Conservation (phyloP, 208 protist species). For the Trypanosoma scelopori region DNA sequence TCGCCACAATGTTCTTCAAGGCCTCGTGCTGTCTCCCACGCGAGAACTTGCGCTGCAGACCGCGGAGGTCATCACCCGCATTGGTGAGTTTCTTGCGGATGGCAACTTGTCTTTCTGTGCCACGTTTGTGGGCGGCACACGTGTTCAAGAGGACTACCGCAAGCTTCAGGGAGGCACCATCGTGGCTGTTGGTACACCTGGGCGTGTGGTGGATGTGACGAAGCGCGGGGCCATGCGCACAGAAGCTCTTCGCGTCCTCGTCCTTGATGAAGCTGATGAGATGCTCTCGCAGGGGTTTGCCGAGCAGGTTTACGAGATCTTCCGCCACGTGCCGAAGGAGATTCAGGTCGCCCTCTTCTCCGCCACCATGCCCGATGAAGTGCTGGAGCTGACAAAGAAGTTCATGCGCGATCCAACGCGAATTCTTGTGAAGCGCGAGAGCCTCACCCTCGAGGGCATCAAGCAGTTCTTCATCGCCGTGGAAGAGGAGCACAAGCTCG, state of each 20-base stretch:
- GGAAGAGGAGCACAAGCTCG: constrained; percentile 97
- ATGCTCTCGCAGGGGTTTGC: constrained; percentile 98
- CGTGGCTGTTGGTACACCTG: constrained; percentile 97
- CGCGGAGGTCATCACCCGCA: constrained; percentile 93
- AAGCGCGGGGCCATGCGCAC: constrained; percentile 86
- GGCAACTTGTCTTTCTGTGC: constrained; percentile 68
- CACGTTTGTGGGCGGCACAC: constrained; percentile 94
- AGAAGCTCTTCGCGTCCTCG: constrained; percentile 93
- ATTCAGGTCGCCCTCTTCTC: constrained; percentile 98
- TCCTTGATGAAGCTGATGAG: constrained; percentile 99
- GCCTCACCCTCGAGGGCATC: constrained; percentile 99
- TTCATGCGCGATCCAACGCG: constrained; percentile 99
- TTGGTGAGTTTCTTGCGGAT: constrained; percentile 96
- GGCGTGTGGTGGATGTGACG: constrained; percentile 98
- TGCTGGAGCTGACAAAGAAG: constrained; percentile 98
- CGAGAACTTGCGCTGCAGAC: constrained; percentile 97
- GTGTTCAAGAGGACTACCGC: constrained; percentile 95
- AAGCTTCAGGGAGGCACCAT: constrained; percentile 92
- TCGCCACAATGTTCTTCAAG: constrained; percentile 86
- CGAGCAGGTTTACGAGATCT: constrained; percentile 99
- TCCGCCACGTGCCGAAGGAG: constrained; percentile 94
- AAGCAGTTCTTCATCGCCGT: constrained; percentile 99
- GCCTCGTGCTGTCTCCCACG: constrained; percentile 96
- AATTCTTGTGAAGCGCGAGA: constrained; percentile 99
- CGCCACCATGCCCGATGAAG: constrained; percentile 98